A percentile compares a stretch with the other conserved stretches of the same genome.
Conservation (phyloP, 768 basidiomycete species). For the Boletus subcaerulescens region DNA sequence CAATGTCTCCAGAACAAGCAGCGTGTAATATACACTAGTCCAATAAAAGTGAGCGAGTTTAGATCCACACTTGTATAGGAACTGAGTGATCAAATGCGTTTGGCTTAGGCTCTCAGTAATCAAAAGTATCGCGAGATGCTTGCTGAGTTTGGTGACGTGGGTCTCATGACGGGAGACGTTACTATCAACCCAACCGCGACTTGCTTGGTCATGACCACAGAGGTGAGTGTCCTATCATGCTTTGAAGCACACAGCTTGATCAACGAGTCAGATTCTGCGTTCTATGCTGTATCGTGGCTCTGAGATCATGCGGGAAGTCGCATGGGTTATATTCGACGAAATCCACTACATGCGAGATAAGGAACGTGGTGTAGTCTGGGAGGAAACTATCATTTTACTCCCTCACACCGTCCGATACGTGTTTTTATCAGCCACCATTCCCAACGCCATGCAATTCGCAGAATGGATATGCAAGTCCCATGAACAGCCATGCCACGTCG, state of each 20-base stretch:
- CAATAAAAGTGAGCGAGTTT: constrained; percentile 82
- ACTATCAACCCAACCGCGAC: constrained; percentile 97
- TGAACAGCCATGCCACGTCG: constrained; percentile 97
- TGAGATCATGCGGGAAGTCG: constrained; percentile 99
- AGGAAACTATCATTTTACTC: constrained; percentile 96
- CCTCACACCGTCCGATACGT: constrained; percentile 97
- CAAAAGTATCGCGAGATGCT: constrained; percentile 99
- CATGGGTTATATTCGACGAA: constrained; percentile 99
- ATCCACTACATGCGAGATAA: constrained; percentile 99
- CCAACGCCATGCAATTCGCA: constrained; percentile 99
- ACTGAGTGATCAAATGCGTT: constrained; percentile 14
- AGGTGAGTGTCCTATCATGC: constrained; percentile 47
- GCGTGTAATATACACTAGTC: constrained; percentile 98
- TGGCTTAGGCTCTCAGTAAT: constrained; percentile 84
- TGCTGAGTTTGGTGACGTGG: constrained; percentile 96
- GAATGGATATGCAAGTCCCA: constrained; percentile 99
- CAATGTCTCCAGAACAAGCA: constrained; percentile 92
- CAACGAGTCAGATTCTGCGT: constrained; percentile 73
- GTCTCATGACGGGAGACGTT: constrained; percentile 98
- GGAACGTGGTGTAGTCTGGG: constrained; percentile 99
- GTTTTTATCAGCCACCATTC: constrained; percentile 98
- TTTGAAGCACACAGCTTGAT: background rate
- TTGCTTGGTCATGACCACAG: constrained; percentile 99
- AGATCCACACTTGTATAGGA: constrained; percentile 7
- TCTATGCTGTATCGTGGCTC: constrained; percentile 99